Evolutionary conservation across 2,329 filamentous ascomycete species (phyloP), one percentile per base, ranked within the genome.

Genomic region (Ophiostoma novo-ulmi): DNA sequence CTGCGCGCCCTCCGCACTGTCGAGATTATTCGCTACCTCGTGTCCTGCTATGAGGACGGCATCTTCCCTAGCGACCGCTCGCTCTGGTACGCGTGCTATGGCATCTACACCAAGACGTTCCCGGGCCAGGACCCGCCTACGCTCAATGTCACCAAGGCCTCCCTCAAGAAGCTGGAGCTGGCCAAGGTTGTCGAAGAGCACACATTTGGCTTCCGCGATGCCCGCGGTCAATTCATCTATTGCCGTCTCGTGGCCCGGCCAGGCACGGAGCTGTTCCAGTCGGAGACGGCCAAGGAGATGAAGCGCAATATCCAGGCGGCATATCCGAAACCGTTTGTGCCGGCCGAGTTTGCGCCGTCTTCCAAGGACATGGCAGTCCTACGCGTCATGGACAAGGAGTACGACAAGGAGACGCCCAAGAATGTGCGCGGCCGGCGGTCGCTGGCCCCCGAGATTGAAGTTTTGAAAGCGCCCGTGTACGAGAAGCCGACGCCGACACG

Each of bases 391-490:
- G 72, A 74, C 66, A 68, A 73, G 75, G 71, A 74, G 74, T 41
- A 61, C 73, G 26, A 72, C 35, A 52, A 72, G 44, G 70, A 72
- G 17, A 65, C 48, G 22, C 58, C 44, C 13, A 66, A 67, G 22
- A 71, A 69, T 74, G 69, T 71, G 72, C 78, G 81, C 69, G 77
- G 81, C 71, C 74, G 72, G 70, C 74, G 75, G 77, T 74, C 75
- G 74, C 79, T 82, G 67, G 78, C 79, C 3, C 76, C 80, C 11
- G 82, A 83, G 68, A 80, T 86, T 22, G 83, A 84, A 48, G 79
- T 81, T n/a, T 75, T 86, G 38, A 80, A 81, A 69, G 84, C 84
- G 1, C 84, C 84, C 2, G 82, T 85, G 38, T 86, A 86, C 75
- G 77, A 77, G 71, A 71, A 68, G 64, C 69, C 41, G 31, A 11